Evolutionary conservation across 2,329 filamentous ascomycete genomes (phyloP), one percentile per base, ranked within the genome.

Genomic region (Davidsoniella virescens): DNA sequence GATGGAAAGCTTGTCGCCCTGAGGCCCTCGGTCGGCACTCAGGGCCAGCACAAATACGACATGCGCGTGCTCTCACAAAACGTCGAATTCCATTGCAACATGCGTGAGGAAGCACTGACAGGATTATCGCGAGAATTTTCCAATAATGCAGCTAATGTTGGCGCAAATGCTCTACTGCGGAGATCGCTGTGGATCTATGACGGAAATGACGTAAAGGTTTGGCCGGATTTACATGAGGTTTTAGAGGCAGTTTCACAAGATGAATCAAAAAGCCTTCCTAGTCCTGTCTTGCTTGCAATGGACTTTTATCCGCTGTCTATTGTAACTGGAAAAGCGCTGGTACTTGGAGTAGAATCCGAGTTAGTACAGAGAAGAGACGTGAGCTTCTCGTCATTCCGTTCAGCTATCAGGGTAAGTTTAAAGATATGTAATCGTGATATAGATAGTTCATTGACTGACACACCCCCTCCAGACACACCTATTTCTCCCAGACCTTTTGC

Each of bases 21-120:
- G 45, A 87, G 93, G 56, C 90, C 92, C 1, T 88, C 87, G 0
- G 70, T 86, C 4, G 88, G 84, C 47, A 84, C 85, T 45, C 77
- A 83, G 41, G 84, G 85, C 4, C 83, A 87, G 57, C 72, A 95
- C 47, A 96, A 95, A 67, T 98, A 98, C 61, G 90, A 96, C 61
- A 98, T 98, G 92, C 83, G 88, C 8, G 83, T 96, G 53, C 83
- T 98, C 60, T 87, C 88, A 10, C 87, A 95, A 59, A 93, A 94
- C 59, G 87, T 96, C 39, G 92, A 98, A 63, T 96, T 92, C 59
- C 95, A 94, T 62, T 82, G 82, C 49, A 78, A 92, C 58, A 93
- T 93, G 78, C 80, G 88, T 55, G 92, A 98, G 60, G 84, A 93
- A 59, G 45, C 64, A 56, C 57, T 65, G 55, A 67, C 58, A 53